Conservation (phyloP, 129 eudicot genomes). For the Flaveria brownii region DNA sequence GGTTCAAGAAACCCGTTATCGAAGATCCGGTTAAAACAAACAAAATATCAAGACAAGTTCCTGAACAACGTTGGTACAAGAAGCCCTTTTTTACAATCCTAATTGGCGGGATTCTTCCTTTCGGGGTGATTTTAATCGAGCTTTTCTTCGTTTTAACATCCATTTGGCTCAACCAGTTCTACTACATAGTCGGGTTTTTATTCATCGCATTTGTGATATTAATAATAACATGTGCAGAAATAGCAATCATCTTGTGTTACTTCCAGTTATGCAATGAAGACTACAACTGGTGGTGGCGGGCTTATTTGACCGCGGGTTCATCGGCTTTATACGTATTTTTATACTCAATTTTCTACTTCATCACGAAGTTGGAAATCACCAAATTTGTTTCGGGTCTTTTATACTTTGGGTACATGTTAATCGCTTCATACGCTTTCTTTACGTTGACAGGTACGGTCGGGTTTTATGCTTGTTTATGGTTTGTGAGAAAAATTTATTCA, state of each 20-base stretch:
- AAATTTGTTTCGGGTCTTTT: conserved; percentile 63
- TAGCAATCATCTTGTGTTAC: conserved; percentile 64
- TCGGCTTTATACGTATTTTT: conserved; percentile 66
- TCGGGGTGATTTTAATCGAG: conserved; percentile 71
- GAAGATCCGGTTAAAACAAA: conserved; percentile 73
- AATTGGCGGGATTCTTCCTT: conserved; percentile 73
- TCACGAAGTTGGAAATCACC: conserved; percentile 63
- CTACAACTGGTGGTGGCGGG: conserved; percentile 88
- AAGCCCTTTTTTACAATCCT: conserved; percentile 64
- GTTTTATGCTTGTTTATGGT: conserved; percentile 58
- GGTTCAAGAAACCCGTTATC: conserved; percentile 68
- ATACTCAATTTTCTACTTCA: conserved; percentile 64
- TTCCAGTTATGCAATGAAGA: conserved; percentile 83
- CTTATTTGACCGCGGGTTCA: conserved; percentile 72
- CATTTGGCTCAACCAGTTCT: conserved; percentile 76
- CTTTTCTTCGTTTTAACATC: conserved; percentile 76
- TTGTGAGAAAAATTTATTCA: conserved; percentile 66
- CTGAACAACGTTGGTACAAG: conserved; percentile 85
- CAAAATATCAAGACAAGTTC: conserved; percentile 45
- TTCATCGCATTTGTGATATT: conserved; percentile 68
- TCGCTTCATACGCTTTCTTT: conserved; percentile 14
- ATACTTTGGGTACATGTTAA: conserved; percentile 67
- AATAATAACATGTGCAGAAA: conserved; percentile 71
- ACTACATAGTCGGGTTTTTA: conserved; percentile 73
- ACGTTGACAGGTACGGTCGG: conserved; percentile 19